These are phyloP conservation scores for Penicillium digitatum DNA, from an alignment of 2,329 filamentous ascomycete species.

Conservation along the genomic window DNA sequence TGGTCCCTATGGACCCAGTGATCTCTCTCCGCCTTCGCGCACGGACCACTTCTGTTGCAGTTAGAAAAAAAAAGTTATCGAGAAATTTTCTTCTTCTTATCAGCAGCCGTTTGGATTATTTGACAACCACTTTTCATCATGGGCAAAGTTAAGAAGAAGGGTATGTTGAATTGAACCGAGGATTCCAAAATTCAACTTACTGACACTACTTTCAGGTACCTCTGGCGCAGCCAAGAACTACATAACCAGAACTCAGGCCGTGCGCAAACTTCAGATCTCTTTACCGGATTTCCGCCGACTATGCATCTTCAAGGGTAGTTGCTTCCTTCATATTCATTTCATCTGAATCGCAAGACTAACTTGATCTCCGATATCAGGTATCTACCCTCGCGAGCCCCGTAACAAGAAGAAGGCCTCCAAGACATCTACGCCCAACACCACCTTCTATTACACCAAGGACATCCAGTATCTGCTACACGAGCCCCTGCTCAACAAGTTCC, in stretches of 20 bases:
- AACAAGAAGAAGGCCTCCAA: constrained; percentile 97
- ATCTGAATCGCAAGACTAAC: constrained; percentile 15
- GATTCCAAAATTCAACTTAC: constrained; percentile 5
- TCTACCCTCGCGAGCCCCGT: constrained; percentile 94
- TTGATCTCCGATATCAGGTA: constrained; percentile 50
- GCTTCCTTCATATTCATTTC: neutral
- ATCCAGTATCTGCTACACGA: constrained; percentile 98
- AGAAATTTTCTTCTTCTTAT: constrained; percentile 39
- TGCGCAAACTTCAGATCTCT: constrained; percentile 96
- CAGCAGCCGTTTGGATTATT: constrained; percentile 25
- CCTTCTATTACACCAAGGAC: constrained; percentile 89
- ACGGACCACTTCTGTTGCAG: constrained; percentile 29
- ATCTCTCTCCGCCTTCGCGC: constrained; percentile 24
- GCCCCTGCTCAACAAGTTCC: constrained; percentile 87
- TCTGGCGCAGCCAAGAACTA: constrained; percentile 96
- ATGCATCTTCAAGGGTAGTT: constrained; percentile 90
- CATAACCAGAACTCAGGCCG: constrained; percentile 92
- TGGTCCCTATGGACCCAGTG: constrained; percentile 4
- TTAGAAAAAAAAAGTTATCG: constrained; percentile 37
- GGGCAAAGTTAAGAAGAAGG: constrained; percentile 87
- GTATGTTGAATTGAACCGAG: constrained; percentile 38
- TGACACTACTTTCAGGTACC: constrained; percentile 53
- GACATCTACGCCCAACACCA: constrained; percentile 82
- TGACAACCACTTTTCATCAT: constrained; percentile 43
- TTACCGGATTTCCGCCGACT: constrained; percentile 95